Evolutionary conservation across 2,329 filamentous ascomycete genomes (phyloP), one percentile per base, ranked within the genome.

Genomic region (Phaeosphaeria sp.): DNA sequence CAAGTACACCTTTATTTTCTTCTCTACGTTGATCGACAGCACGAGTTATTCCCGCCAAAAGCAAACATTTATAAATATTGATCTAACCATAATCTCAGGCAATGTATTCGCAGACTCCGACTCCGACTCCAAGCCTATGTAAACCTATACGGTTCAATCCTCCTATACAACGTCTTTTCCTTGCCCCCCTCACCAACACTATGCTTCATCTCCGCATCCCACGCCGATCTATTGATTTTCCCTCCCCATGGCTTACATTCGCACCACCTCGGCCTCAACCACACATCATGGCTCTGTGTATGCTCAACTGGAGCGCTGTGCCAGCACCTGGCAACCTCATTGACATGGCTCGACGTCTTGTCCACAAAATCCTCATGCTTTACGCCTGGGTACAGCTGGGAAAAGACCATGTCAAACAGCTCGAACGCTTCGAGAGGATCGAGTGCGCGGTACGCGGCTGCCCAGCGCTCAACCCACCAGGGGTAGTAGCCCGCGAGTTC

Each of bases 401-500:
- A 39, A 43, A 51, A 60, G 24, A 57, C 42, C 39, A 40, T 8
- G 15, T 24, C 33, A 46, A 46, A 46, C n/a, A 46, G 20, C 11
- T 46, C 21, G 44, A 27, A 21, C 17, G 44, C 21, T 46, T 17
- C 6, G 15, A 21, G 13, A 9, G 6, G 15, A 46, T 25, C 15
- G 44, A 21, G 21, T 17, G n/a, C n/a, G n/a, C n/a, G n/a, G n/a
- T n/a, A n/a, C n/a, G n/a, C n/a, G n/a, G n/a, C n/a, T 30, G 36
- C 18, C 15, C 5, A 51, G 22, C 46, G 40, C 51, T 61, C 59
- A 11, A 46, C 55, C 55, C 59, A 61, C 59, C 55, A 58, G 0
- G 55, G 59, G 21, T 45, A 45, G 45, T 55, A 58, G 9, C 62
- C 62, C 11, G 60, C 57, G 36, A 6, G 24, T 36, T 61, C 62